Evolutionary conservation across 1,284 basidiomycete species (phyloP), one percentile per base, ranked within the genome.

Genomic region (Papiliotrema nemorosa): DNA sequence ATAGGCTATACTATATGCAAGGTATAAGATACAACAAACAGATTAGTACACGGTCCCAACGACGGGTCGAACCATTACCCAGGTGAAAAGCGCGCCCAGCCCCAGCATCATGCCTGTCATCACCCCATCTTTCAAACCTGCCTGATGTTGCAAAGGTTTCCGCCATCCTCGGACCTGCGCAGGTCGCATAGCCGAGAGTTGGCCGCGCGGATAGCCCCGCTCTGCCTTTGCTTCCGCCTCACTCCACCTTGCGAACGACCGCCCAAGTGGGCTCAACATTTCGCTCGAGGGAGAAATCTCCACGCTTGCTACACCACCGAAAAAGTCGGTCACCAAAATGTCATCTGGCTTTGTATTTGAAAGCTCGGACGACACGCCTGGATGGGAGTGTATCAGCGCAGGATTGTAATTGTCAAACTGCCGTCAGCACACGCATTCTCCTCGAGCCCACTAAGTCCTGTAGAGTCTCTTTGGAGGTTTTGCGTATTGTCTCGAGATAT

Each of bases 241-340:
- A 14, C 9, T 7, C 29, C 9, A 31, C 7, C 14, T 14, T 7
- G 29, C 14, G 14, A 14, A 31, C 20, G 36, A 20, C n/a, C 37
- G 36, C 26, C 38, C 29, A 14, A 31, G 36, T 10, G 18, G 5
- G 9, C 12, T 7, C 16, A 37, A 34, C 14, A 24, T 27, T 31
- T 6, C 13, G 9, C 24, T 29, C 47, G 29, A 34, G 3, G 16
- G 50, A 21, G 39, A 54, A 14, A 80, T 61, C 61, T 96, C 90
- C 0, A 87, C 89, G 53, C 87, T 85, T 3, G 88, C 81, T 9
- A 97, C 90, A 1, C 88, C 90, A 2, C 94, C 94, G 61, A 98
- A 90, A 72, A 98, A 98, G 74, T 97, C 93, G 3, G 93, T 97
- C 54, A 97, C 81, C 16, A 85, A 82, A 0, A 87, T 82, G n/a